Conservation (phyloP, 2,329 filamentous ascomycete species). For the Pseudocercospora musae region DNA sequence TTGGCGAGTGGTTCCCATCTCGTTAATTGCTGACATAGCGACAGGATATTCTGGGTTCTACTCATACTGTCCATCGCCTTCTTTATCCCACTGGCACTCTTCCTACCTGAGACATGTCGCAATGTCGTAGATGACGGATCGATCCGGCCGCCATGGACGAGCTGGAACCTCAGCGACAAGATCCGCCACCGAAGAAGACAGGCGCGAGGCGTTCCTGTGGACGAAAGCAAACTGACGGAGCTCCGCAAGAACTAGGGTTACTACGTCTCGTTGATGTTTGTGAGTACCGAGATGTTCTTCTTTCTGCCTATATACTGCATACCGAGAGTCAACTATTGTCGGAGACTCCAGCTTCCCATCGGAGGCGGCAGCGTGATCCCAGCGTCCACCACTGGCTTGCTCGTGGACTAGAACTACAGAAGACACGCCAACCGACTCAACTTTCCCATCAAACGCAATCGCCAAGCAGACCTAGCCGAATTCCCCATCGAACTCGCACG, state of each 20-base stretch:
- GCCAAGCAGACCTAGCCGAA: conserved; percentile 37
- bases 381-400: conserved; percentile 39
- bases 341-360: conserved; percentile 35
- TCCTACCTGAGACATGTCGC: conserved; percentile 53
- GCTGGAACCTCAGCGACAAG: conserved; percentile 54
- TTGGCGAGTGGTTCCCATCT: too few species aligned
- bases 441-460: conserved; percentile 35
- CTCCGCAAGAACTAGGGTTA: conserved; percentile 27
- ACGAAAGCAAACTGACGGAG: conserved; percentile 23
- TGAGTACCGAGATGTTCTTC: neutral
- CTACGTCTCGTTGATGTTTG: conserved; percentile 40
- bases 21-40: conserved; percentile 2
- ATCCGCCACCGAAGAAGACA: conserved; percentile 22
- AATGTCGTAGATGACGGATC: conserved; percentile 61
- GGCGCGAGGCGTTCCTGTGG: conserved; percentile 19
- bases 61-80: conserved; percentile 51
- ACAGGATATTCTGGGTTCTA: conserved; percentile 38
- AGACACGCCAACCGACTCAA: conserved; percentile 35
- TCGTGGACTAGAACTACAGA: conserved; percentile 46
- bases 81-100: conserved; percentile 54
- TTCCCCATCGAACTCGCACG: conserved; percentile 47
- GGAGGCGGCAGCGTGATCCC: conserved; percentile 42
- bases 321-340: neutral
- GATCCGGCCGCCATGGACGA: conserved; percentile 56
- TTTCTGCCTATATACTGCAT: too few species aligned